phyloP scores from a whole-genome alignment of 129 eudicot species.

The Logfia minima region DNA sequence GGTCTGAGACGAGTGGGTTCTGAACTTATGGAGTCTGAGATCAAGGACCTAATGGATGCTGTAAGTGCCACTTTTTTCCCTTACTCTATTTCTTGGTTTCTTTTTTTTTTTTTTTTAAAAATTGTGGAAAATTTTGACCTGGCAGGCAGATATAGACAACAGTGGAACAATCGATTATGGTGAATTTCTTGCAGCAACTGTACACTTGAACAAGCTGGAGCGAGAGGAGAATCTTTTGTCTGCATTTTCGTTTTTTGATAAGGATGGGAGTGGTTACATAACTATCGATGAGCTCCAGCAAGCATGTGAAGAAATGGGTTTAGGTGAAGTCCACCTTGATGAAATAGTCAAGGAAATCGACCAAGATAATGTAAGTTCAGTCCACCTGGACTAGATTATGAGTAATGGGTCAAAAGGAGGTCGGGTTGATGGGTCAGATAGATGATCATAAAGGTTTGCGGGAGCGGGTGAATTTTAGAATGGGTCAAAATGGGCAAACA shows the following conservation, averaged over 20 bases:
- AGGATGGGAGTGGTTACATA: slow-evolving; percentile 94
- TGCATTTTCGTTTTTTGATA: slow-evolving; percentile 87
- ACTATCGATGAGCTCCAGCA: slow-evolving; percentile 93
- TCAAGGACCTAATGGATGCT: slow-evolving; percentile 88
- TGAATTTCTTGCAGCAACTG: slow-evolving; percentile 93
- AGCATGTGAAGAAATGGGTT: slow-evolving; percentile 92
- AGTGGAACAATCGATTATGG: slow-evolving; percentile 96
- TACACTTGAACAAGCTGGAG: slow-evolving; percentile 90
- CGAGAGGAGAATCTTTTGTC: slow-evolving; percentile 92
- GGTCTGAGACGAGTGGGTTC: slow-evolving; percentile 82
- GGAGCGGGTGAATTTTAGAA: neutral
- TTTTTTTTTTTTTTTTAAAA: neutral
- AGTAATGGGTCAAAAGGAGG: neutral
- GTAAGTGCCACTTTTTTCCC: slow-evolving; percentile 39
- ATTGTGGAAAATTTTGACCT: slow-evolving; percentile 17
- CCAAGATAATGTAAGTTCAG: slow-evolving; percentile 78
- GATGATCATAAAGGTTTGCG: neutral
- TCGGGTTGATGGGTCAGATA: neutral
- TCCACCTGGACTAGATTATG: neutral
- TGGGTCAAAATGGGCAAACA: neutral
- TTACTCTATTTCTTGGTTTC: neutral
- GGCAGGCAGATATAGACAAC: slow-evolving; percentile 89
- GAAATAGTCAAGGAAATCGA: slow-evolving; percentile 91
- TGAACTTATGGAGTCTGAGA: slow-evolving; percentile 89
- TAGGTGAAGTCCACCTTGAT: slow-evolving; percentile 79